Percentiles rank a stretch among this genome's conserved stretches.
Conservation (phyloP, 2,329 filamentous ascomycete species). For the Pyrenochaeta sp. region DNA sequence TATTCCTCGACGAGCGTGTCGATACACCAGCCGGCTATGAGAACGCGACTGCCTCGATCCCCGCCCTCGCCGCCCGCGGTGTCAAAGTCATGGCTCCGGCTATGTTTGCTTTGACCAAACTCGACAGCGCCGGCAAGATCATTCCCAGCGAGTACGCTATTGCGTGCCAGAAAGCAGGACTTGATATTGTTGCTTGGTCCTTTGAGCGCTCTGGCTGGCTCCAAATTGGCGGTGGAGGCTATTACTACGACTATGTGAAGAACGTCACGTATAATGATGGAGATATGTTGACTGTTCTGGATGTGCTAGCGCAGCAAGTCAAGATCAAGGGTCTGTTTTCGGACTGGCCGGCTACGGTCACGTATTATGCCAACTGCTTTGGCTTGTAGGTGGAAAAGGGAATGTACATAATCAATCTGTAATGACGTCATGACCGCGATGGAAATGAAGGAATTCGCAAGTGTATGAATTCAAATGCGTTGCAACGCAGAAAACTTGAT, state of each 20-base stretch:
- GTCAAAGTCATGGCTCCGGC: conserved; percentile 71
- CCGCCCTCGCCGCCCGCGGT: conserved; percentile 64
- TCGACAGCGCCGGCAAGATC: conserved; percentile 61
- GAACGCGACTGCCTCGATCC: conserved; percentile 65
- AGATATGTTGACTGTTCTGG: conserved; percentile 70
- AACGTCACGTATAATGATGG: conserved; percentile 69
- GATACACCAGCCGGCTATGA: conserved; percentile 60
- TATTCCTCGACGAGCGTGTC: conserved; percentile 70
- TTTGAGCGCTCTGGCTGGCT: conserved; percentile 72
- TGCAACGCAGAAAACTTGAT: not conserved
- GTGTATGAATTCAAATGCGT: not conserved
- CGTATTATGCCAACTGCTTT: conserved; percentile 78
- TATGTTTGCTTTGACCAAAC: conserved; percentile 67
- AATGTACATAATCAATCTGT: not conserved
- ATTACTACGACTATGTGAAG: conserved; percentile 52
- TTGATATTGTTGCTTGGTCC: conserved; percentile 74
- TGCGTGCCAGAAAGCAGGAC: conserved; percentile 66
- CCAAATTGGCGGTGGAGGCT: conserved; percentile 55
- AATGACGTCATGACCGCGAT: conserved; percentile 3
- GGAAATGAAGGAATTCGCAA: not conserved
- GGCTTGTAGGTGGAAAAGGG: conserved; percentile 40
- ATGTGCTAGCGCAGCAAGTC: conserved; percentile 70
- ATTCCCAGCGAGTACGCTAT: conserved; percentile 70
- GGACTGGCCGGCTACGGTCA: conserved; percentile 74
- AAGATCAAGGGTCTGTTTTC: conserved; percentile 70